Percentiles rank a stretch among this genome's conserved stretches.
Evolutionary conservation across 1,139 yeast species (phyloP).

Genomic region (Yamadazyma kanchanaburiensis): DNA sequence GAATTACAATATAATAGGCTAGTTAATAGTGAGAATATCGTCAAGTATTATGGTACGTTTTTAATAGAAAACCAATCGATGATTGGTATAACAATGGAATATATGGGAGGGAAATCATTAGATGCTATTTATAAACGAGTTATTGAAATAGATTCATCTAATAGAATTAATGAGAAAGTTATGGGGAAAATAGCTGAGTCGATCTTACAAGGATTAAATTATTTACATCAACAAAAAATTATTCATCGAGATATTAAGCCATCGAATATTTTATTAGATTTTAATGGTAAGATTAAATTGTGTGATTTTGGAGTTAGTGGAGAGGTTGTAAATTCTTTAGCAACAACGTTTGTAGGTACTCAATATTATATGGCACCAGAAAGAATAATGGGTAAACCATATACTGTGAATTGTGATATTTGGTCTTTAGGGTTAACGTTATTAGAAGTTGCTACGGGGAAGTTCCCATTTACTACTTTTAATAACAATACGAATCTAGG

Average conservation of each 20-base stretch:
- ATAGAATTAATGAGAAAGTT: slow-evolving; percentile 88
- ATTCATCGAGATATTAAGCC: slow-evolving; percentile 95
- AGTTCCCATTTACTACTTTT: slow-evolving; percentile 55
- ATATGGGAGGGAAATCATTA: slow-evolving; percentile 87
- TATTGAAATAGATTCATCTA: slow-evolving; percentile 60
- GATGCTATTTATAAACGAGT: slow-evolving; percentile 81
- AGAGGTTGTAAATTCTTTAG: slow-evolving; percentile 89
- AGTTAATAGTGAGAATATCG: slow-evolving; percentile 82
- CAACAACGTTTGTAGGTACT: slow-evolving; percentile 95
- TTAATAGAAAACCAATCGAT: slow-evolving; percentile 71
- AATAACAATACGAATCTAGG: slow-evolving; percentile 35
- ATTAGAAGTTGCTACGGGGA: slow-evolving; percentile 87
- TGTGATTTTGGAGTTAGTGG: slow-evolving; percentile 99
- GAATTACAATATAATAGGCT: slow-evolving; percentile 85
- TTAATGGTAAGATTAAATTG: slow-evolving; percentile 75
- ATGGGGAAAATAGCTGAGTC: slow-evolving; percentile 86
- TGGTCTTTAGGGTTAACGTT: slow-evolving; percentile 94
- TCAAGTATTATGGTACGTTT: slow-evolving; percentile 89
- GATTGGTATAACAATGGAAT: slow-evolving; percentile 92
- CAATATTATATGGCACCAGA: slow-evolving; percentile 99
- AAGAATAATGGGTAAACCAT: slow-evolving; percentile 90
- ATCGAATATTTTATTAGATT: slow-evolving; percentile 77
- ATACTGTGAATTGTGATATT: slow-evolving; percentile 90
- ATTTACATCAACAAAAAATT: slow-evolving; percentile 80
- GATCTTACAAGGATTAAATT: slow-evolving; percentile 78